Conservation (phyloP, 306 rosid species). For the Cicer bijugum region DNA sequence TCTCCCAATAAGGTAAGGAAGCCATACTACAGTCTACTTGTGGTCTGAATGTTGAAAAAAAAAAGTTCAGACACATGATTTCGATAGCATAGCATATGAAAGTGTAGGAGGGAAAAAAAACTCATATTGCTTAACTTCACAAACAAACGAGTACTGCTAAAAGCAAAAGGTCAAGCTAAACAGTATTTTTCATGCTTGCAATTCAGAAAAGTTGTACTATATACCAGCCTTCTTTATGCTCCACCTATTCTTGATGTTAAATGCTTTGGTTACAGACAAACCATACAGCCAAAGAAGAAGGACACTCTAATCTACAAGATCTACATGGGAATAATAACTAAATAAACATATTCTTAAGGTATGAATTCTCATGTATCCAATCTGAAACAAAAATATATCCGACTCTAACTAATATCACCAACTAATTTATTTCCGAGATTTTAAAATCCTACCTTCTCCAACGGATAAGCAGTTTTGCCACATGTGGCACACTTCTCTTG, state of each 20-base stretch:
- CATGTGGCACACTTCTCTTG: conserved; percentile 95
- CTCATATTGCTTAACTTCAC: conserved; percentile 14
- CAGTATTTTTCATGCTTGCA: neutral
- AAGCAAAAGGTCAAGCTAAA: conserved; percentile 37
- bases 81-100: conserved; percentile 13
- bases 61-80: conserved; percentile 34
- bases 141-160: conserved; percentile 30
- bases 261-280: conserved; percentile 21
- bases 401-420: neutral
- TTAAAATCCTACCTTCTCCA: conserved; percentile 75
- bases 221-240: conserved; percentile 3
- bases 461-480: conserved; percentile 90
- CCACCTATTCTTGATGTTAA: neutral
- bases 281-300: conserved; percentile 16
- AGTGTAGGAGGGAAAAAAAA: neutral
- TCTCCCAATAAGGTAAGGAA: conserved; percentile 25
- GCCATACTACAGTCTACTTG: neutral
- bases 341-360: conserved; percentile 1
- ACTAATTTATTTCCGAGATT: conserved; percentile 2
- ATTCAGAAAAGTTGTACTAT: conserved; percentile 2
- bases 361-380: conserved; percentile 14
- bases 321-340: neutral
- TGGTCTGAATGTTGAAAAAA: conserved; percentile 20
- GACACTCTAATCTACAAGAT: conserved; percentile 17
- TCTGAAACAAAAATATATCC: conserved; percentile 1